Conservation (phyloP, 148 eudicot genomes). For the Fallopia convolvulus region DNA sequence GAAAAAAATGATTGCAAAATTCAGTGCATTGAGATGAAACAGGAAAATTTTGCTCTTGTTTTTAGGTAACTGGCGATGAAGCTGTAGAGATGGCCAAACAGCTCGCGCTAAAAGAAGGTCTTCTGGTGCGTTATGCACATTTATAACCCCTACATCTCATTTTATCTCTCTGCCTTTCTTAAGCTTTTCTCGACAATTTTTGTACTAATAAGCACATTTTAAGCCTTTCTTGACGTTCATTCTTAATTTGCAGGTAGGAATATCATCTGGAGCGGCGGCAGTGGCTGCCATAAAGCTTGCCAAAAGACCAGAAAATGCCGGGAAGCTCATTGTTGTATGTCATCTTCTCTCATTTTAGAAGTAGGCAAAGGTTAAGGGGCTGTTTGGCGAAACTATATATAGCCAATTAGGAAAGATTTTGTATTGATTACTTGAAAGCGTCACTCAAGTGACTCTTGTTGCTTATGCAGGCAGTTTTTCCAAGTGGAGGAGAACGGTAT, state of each 20-base stretch:
- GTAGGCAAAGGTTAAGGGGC: not conserved
- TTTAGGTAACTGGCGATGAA: conserved; percentile 22
- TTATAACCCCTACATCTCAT: not conserved
- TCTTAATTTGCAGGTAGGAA: conserved; percentile 46
- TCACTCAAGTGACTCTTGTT: not conserved
- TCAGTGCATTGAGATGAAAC: not conserved
- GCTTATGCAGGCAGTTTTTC: conserved; percentile 24
- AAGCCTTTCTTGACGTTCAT: not conserved
- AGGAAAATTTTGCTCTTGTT: not conserved
- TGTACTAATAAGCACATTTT: not conserved
- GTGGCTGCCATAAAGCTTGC: conserved; percentile 62
- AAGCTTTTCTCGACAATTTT: not conserved
- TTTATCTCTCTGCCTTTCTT: not conserved
- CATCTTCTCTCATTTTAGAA: not conserved
- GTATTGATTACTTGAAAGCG: not conserved
- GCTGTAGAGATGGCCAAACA: conserved; percentile 26
- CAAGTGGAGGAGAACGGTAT: conserved; percentile 39
- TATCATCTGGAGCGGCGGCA: conserved; percentile 87
- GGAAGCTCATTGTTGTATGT: conserved; percentile 69
- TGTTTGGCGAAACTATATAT: no score
- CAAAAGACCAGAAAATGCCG: conserved; percentile 60
- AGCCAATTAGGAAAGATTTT: not conserved
- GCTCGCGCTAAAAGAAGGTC: conserved; percentile 41
- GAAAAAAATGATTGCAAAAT: not conserved
- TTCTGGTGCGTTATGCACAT: conserved; percentile 29